Conservation (phyloP, 352 stramenopile species). For the Phytophthora pini region DNA sequence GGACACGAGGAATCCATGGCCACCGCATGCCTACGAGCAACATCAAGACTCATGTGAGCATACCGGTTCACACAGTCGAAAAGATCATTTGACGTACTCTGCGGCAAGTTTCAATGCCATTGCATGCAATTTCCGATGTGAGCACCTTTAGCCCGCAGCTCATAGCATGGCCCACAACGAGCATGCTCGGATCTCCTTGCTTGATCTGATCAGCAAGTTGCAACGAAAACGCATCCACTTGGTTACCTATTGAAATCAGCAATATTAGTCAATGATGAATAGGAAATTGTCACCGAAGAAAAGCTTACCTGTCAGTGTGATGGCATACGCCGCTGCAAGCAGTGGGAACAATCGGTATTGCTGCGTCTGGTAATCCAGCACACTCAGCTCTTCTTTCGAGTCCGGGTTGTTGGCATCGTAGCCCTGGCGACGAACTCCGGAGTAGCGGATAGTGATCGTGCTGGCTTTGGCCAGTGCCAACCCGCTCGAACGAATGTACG, state of each 20-base stretch:
- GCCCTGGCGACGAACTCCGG: slow-evolving; percentile 91
- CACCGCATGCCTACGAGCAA: slow-evolving; percentile 86
- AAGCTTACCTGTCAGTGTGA: slow-evolving; percentile 61
- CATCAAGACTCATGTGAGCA: slow-evolving; percentile 1
- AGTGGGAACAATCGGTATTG: slow-evolving; percentile 95
- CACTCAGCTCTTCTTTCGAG: slow-evolving; percentile 77
- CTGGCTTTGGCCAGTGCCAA: slow-evolving; percentile 83
- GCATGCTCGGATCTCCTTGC: slow-evolving; percentile 46
- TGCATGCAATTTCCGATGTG: slow-evolving; percentile 53
- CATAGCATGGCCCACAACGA: slow-evolving; percentile 63
- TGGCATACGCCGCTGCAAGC: slow-evolving; percentile 92
- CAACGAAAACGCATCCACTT: slow-evolving; percentile 56
- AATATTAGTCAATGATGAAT: slow-evolving; percentile 2
- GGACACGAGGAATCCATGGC: slow-evolving; percentile 93
- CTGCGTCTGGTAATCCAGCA: slow-evolving; percentile 96
- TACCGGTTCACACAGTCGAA: background rate
- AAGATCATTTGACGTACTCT: slow-evolving; percentile 32
- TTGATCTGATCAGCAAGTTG: slow-evolving; percentile 53
- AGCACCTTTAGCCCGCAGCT: slow-evolving; percentile 74
- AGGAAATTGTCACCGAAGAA: background rate
- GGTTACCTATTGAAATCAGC: slow-evolving; percentile 39
- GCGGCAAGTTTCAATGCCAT: slow-evolving; percentile 58
- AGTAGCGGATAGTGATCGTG: slow-evolving; percentile 96
- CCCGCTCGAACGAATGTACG: slow-evolving; percentile 59
- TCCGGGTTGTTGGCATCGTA: slow-evolving; percentile 63